Conservation (phyloP, 805 yeast species). For the Candida golubevii region DNA sequence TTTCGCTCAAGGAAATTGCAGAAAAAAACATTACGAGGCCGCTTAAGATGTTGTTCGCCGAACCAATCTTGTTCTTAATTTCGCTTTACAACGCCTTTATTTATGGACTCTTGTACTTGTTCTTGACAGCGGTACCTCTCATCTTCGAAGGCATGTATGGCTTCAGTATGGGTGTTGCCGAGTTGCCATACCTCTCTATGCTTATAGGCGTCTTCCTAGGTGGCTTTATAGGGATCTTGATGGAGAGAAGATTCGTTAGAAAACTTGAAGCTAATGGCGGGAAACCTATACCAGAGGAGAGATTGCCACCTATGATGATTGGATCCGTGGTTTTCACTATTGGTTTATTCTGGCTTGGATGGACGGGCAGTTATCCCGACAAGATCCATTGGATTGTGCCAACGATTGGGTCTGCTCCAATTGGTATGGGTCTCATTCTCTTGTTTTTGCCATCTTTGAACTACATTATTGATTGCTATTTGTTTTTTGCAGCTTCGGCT, state of each 20-base stretch:
- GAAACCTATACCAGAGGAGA: constrained; percentile 20
- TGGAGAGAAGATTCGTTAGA: constrained; percentile 50
- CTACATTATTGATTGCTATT: constrained; percentile 67
- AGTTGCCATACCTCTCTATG: constrained; percentile 77
- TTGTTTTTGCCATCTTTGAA: constrained; percentile 68
- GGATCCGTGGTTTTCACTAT: constrained; percentile 14
- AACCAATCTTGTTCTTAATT: constrained; percentile 68
- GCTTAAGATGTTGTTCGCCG: constrained; percentile 56
- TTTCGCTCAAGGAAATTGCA: constrained; percentile 45
- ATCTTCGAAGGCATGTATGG: constrained; percentile 50
- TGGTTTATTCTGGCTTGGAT: constrained; percentile 20
- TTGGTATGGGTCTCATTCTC: constrained; percentile 49
- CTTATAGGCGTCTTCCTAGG: constrained; percentile 65
- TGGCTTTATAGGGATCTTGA: constrained; percentile 46
- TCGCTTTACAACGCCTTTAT: constrained; percentile 73
- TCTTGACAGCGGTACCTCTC: constrained; percentile 72
- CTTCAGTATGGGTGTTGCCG: constrained; percentile 57
- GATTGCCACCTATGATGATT: constrained; percentile 20
- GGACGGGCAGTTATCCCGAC: constrained; percentile 19
- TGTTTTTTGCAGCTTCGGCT: constrained; percentile 65
- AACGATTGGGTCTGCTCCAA: constrained; percentile 54
- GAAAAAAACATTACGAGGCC: constrained; percentile 66
- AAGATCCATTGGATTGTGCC: constrained; percentile 43
- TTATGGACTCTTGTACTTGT: constrained; percentile 72
- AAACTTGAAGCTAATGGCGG: constrained; percentile 29